Percentiles rank a stretch among this genome's conserved stretches.
Conservation (phyloP, 1,284 basidiomycete genomes). For the Trichosporon inkin region DNA sequence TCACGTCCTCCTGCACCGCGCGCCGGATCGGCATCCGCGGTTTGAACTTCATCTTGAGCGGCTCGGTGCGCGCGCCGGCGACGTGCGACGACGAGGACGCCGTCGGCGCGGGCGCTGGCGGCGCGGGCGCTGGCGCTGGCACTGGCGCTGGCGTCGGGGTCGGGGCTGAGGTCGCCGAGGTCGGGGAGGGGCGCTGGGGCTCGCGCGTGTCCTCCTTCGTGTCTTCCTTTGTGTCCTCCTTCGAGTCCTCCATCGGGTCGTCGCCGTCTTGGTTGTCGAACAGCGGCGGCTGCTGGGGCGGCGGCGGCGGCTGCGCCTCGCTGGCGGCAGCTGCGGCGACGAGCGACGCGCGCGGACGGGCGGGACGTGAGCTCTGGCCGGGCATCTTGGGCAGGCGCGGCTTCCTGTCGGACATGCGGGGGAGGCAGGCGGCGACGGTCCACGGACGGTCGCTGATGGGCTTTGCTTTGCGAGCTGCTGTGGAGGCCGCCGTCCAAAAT, state of each 20-base stretch:
- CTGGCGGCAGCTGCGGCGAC: conserved; percentile 14
- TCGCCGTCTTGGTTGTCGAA: neutral
- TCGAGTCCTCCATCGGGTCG: neutral
- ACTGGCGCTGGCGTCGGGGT: neutral
- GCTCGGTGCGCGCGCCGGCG: neutral
- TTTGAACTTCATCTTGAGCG: conserved; percentile 47
- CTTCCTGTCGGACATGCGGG: neutral
- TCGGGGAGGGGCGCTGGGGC: neutral
- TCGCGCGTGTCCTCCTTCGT: neutral
- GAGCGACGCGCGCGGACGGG: conserved; percentile 9
- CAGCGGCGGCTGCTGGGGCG: neutral
- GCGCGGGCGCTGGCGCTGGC: neutral
- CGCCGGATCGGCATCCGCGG: conserved; percentile 45
- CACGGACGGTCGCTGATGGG: too few relatives aligned
- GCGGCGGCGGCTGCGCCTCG: neutral
- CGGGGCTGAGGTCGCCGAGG: neutral
- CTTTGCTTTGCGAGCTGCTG: neutral
- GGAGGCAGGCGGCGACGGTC: too few relatives aligned
- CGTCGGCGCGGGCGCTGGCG: neutral
- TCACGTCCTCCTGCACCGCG: conserved; percentile 25
- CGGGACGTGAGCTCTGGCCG: conserved; percentile 5
- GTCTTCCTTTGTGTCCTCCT: neutral
- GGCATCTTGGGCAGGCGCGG: conserved; percentile 20
- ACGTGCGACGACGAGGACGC: conserved; percentile 11
- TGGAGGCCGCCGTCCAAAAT: neutral